A percentile compares a stretch with the other conserved stretches of the same genome.
phyloP scores from a whole-genome alignment of 805 yeast species.

The Ogataea polymorpha region DNA sequence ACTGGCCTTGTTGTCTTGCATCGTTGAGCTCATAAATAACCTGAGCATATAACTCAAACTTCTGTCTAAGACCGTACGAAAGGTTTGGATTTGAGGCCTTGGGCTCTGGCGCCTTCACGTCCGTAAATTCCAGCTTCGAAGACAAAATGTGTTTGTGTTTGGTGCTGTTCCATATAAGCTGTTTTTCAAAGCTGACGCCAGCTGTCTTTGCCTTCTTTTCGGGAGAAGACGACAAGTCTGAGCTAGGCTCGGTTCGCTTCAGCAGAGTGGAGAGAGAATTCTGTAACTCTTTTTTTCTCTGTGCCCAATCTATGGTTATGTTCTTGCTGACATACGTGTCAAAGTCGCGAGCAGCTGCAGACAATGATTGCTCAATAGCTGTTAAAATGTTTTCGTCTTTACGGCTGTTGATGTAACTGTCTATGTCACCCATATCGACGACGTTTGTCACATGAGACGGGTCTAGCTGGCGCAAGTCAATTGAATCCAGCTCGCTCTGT shows the following conservation, averaged over 20 bases:
- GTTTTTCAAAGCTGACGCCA: constrained; percentile 20
- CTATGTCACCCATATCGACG: constrained; percentile 43
- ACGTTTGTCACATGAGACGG: constrained; percentile 6
- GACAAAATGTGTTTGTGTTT: constrained; percentile 29
- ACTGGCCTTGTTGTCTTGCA: constrained; percentile 49
- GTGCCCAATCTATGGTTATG: constrained; percentile 80
- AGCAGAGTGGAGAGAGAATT: constrained; percentile 62
- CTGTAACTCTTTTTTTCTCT: constrained; percentile 69
- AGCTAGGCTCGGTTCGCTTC: constrained; percentile 26
- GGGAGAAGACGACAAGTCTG: constrained; percentile 15
- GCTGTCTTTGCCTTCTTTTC: constrained; percentile 16
- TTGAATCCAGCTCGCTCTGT: constrained; percentile 52
- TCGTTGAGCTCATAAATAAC: constrained; percentile 70
- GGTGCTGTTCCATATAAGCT: constrained; percentile 29
- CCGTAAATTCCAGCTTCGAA: constrained; percentile 29
- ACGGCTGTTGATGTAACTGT: constrained; percentile 59
- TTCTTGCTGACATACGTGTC: constrained; percentile 72
- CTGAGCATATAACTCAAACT: constrained; percentile 73
- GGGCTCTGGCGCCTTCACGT: constrained; percentile 24
- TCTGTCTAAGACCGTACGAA: constrained; percentile 41
- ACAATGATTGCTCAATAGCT: constrained; percentile 77
- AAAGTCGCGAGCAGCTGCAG: constrained; percentile 76
- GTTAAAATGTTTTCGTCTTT: constrained; percentile 80
- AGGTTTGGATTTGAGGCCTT: constrained; percentile 32
- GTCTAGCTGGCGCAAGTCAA: constrained; percentile 30